A percentile compares a stretch with the other conserved stretches of the same genome.
Conservation (phyloP, 2,329 filamentous ascomycete genomes). For the Chlorencoelia australis region DNA sequence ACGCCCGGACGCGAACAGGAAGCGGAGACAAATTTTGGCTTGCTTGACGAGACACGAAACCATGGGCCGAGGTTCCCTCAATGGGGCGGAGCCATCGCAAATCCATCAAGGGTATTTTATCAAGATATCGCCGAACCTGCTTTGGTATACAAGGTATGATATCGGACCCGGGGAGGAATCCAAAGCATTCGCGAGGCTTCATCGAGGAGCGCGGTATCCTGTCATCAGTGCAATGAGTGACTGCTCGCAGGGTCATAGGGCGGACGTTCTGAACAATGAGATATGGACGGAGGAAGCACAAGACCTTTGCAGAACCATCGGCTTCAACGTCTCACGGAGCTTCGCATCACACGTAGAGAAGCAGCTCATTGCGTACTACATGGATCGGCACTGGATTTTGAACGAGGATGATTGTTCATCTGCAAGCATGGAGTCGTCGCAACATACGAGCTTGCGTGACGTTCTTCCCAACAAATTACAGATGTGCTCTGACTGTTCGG, state of each 20-base stretch:
- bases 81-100: slow-evolving; percentile 3
- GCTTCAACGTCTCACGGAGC: slow-evolving; percentile 8
- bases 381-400: slow-evolving; percentile 5
- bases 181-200: slow-evolving; percentile 6
- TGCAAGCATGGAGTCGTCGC: slow-evolving; percentile 3
- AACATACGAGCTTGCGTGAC: slow-evolving; percentile 6
- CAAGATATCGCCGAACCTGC: slow-evolving; percentile 5
- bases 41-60: slow-evolving; percentile 6
- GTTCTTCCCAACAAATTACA: slow-evolving; percentile 5
- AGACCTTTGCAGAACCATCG: slow-evolving; percentile 7
- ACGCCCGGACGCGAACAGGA: slow-evolving; percentile 4
- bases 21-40: slow-evolving; percentile 5
- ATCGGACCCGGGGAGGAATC: slow-evolving; percentile 3
- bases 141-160: slow-evolving; percentile 6
- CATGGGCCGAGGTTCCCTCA: slow-evolving; percentile 2
- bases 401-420: slow-evolving; percentile 5
- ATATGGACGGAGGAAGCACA: slow-evolving; percentile 7
- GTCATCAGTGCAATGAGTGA: slow-evolving; percentile 6
- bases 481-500: slow-evolving; percentile 7
- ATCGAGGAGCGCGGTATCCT: slow-evolving; percentile 6
- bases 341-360: slow-evolving; percentile 5
- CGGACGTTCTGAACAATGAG: slow-evolving; percentile 6
- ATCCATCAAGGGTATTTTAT: slow-evolving; percentile 7
- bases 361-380: slow-evolving; percentile 6
- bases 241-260: slow-evolving; percentile 6